Evolutionary conservation across 257 asterid genomes (phyloP), one percentile per base, ranked within the genome.

Genomic region (Catharanthus roseus): DNA sequence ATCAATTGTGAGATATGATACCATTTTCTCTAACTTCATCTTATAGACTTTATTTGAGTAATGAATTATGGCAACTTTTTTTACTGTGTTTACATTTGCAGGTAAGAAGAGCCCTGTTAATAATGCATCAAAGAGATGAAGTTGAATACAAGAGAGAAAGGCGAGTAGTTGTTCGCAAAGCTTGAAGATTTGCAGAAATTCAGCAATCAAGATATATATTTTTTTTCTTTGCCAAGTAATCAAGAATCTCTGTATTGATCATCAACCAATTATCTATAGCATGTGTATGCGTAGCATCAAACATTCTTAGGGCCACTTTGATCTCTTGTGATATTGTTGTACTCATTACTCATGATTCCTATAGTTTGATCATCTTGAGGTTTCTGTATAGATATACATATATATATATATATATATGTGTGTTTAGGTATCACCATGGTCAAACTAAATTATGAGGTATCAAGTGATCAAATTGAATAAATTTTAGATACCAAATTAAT

Each of bases 81-180:
- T 64, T 18, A 71, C 64, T 67, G 66, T 33, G 3, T 79, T 65
- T 66, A 38, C 53, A 23, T 75, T 65, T 65, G 15, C 96, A 95
- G 97, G 85, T 95, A 56, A 83, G 97, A 78, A 91, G 99, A 81
- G 99, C 99, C 67, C 58, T 95, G 81, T 10, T 95, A 76, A 81
- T 95, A 54, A 95, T 95, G 99, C 97, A 89, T 77, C 97, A 95
- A 73, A 80, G 99, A 73, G 99, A 91, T 16, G 99, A 95, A 82
- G 99, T 95, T 6, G 99, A 95, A 72, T 91, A 91, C 87, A 88
- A 82, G 68, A 82, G 96, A 60, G 99, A 91, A 75, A 77, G 97
- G 68, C 82, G 97, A 44, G 76, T 87, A 5, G 83, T 95, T 61
- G 87, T 89, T 38, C 97, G 97, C 15, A 95, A 95, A 79, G 88